A percentile compares a stretch with the other conserved stretches of the same genome.
Conservation (phyloP, 495 filamentous ascomycete genomes). For the Alectoria sarmentosa region DNA sequence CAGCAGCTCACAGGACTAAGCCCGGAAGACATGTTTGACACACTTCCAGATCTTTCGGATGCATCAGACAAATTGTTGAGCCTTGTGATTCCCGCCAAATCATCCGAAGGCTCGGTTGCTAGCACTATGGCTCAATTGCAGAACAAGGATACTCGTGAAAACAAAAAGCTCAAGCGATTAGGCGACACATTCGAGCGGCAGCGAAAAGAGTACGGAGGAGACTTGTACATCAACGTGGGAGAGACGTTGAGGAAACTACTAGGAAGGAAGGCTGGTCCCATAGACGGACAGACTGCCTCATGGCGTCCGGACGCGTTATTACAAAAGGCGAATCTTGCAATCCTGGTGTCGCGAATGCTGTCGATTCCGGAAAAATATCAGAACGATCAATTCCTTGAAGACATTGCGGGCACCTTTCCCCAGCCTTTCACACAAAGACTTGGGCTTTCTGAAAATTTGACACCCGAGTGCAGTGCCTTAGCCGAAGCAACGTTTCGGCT, state of each 20-base stretch:
- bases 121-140: slow-evolving; percentile 28
- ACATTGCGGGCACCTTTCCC: slow-evolving; percentile 33
- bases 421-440: slow-evolving; percentile 28
- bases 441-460: slow-evolving; percentile 4
- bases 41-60: slow-evolving; percentile 30
- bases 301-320: slow-evolving; percentile 34
- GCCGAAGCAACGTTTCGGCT: slow-evolving; percentile 32
- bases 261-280: slow-evolving; percentile 14
- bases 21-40: slow-evolving; percentile 28
- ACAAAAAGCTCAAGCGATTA: slow-evolving; percentile 24
- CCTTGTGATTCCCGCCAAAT: slow-evolving; percentile 29
- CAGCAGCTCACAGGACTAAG: slow-evolving; percentile 32
- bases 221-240: slow-evolving; percentile 28
- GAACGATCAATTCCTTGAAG: slow-evolving; percentile 20
- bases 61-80: slow-evolving; percentile 28
- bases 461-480: slow-evolving; percentile 28
- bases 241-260: slow-evolving; percentile 28
- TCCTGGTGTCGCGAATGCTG: slow-evolving; percentile 31
- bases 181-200: slow-evolving; percentile 25
- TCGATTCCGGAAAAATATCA: slow-evolving; percentile 14
- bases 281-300: slow-evolving; percentile 19
- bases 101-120: slow-evolving; percentile 23
- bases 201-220: slow-evolving; percentile 27
- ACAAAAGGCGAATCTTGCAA: slow-evolving; percentile 38
- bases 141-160: slow-evolving; percentile 28